Evolutionary conservation across 108 stramenopile species (phyloP).

Genomic region (Discostella stelligeroides): DNA sequence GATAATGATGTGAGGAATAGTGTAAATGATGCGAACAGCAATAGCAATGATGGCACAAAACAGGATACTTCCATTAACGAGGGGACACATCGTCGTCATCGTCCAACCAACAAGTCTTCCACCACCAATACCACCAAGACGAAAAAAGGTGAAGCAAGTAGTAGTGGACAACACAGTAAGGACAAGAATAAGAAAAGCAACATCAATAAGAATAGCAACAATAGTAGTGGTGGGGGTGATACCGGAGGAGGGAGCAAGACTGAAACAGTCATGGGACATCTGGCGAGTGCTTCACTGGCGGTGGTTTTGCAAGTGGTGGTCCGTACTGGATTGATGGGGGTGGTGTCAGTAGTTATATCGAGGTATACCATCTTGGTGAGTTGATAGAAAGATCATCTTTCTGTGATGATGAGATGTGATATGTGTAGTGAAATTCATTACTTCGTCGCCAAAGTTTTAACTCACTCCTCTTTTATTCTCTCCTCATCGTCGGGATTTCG

Average conservation of each 20-base stretch:
- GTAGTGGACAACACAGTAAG: too few relatives aligned
- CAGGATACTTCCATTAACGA: background rate
- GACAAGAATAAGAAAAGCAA: background rate
- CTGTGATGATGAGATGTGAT: too few relatives aligned
- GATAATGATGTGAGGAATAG: background rate
- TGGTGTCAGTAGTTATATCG: conserved; percentile 56
- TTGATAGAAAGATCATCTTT: too few relatives aligned
- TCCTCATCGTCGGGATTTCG: too few relatives aligned
- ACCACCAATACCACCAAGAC: too few relatives aligned
- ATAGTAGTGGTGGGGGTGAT: conserved; percentile 1
- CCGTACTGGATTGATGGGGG: conserved; percentile 75
- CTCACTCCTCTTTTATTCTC: too few relatives aligned
- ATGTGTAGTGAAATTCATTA: too few relatives aligned
- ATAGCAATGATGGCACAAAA: background rate
- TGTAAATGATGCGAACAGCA: conserved; percentile 16
- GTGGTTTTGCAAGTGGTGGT: conserved; percentile 74
- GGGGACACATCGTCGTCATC: too few relatives aligned
- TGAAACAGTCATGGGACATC: conserved; percentile 71
- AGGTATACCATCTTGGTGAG: conserved; percentile 59
- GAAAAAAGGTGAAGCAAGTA: background rate
- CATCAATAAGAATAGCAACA: background rate
- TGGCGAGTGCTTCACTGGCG: conserved; percentile 72
- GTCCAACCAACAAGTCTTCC: background rate
- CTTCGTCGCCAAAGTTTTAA: too few relatives aligned
- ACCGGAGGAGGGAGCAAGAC: conserved; percentile 29